Evolutionary conservation across 345 rosid species (phyloP).

Genomic region (Jatropha curcas): DNA sequence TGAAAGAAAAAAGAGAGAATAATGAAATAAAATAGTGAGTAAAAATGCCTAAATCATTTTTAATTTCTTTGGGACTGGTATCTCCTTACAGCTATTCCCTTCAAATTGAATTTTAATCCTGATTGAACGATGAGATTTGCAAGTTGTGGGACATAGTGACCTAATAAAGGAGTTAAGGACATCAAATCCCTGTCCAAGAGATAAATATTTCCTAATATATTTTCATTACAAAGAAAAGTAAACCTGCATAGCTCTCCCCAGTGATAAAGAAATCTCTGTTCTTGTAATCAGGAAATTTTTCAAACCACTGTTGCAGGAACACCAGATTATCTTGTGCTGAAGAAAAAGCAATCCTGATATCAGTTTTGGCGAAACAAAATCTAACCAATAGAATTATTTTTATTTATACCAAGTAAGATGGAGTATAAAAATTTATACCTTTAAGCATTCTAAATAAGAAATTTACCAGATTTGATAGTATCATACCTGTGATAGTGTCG

Average conservation of each 20-base stretch:
- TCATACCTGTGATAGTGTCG: slow-evolving; percentile 9
- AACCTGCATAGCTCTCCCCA: slow-evolving; percentile 26
- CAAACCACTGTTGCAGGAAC: slow-evolving; percentile 20
- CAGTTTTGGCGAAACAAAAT: too few species aligned
- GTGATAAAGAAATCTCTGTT: slow-evolving; percentile 16
- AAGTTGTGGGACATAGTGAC: slow-evolving; percentile 33
- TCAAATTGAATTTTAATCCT: slow-evolving; percentile 19
- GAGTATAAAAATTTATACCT: too few species aligned
- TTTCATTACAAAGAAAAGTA: too few species aligned
- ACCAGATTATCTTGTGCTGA: slow-evolving; percentile 24
- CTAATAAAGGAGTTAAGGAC: background rate
- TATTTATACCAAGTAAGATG: too few species aligned
- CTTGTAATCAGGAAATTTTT: slow-evolving; percentile 25
- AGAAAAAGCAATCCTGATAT: background rate
- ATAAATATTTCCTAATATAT: too few species aligned
- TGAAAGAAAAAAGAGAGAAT: too few species aligned
- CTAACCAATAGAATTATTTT: too few species aligned
- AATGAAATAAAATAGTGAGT: too few species aligned
- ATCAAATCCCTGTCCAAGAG: background rate
- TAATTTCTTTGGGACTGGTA: too few species aligned
- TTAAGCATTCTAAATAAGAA: background rate
- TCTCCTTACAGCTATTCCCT: slow-evolving; percentile 32
- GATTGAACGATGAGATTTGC: slow-evolving; percentile 20
- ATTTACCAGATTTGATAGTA: background rate
- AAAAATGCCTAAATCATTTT: too few species aligned